Conservation (phyloP, 495 filamentous ascomycete genomes). For the Filosporella fistucella region DNA sequence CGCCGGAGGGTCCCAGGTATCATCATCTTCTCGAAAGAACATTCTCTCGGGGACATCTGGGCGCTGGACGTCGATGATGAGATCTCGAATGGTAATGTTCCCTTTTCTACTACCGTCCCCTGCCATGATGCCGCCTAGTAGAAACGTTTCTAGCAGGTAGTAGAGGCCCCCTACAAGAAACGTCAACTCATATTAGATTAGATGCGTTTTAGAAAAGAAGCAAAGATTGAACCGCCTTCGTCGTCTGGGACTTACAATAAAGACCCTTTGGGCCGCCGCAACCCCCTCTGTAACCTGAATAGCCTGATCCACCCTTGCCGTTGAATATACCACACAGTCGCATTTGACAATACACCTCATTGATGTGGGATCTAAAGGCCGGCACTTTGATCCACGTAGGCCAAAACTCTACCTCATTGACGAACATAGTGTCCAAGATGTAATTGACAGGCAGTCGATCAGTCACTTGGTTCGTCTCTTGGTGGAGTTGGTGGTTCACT, state of each 20-base stretch:
- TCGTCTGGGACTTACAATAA: too few species aligned
- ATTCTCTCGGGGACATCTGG: background rate
- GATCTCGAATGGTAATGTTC: background rate
- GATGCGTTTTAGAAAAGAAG: too few species aligned
- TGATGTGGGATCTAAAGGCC: background rate
- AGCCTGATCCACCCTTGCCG: background rate
- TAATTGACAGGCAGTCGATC: background rate
- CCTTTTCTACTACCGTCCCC: background rate
- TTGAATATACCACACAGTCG: background rate
- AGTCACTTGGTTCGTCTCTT: background rate
- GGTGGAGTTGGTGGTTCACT: constrained; percentile 6
- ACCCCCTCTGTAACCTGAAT: background rate
- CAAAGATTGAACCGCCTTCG: too few species aligned
- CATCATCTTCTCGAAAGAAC: background rate
- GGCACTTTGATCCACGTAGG: constrained; percentile 3
- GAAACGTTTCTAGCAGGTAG: background rate
- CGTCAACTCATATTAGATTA: background rate
- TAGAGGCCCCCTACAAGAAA: background rate
- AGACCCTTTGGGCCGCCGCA: background rate
- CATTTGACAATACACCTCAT: background rate
- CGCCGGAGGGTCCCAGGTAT: background rate
- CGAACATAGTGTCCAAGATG: constrained; percentile 1
- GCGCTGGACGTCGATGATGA: background rate
- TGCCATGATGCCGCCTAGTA: background rate
- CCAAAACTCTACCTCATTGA: background rate